These are phyloP conservation scores for Brassica carinata DNA, from an alignment of 345 rosid genomes.

Conservation along the genomic window DNA sequence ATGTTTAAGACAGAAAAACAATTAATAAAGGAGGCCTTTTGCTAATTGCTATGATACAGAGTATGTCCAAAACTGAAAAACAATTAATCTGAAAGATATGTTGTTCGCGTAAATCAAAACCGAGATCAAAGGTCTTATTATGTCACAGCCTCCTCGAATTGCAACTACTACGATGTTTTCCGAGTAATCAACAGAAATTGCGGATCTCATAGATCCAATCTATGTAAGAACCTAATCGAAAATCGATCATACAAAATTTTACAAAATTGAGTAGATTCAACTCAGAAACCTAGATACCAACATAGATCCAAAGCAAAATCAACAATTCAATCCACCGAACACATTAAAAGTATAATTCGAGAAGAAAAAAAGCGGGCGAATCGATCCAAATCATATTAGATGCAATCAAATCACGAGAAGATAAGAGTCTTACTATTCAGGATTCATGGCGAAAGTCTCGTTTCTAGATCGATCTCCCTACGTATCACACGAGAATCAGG, in stretches of 20 bases:
- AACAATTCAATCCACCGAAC: background rate
- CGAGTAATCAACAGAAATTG: background rate
- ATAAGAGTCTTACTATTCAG: slow-evolving; percentile 43
- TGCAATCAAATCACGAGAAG: background rate
- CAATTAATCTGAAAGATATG: background rate
- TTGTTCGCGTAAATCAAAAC: background rate
- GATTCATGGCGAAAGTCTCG: slow-evolving; percentile 34
- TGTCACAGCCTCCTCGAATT: background rate
- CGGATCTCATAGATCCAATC: slow-evolving; percentile 35
- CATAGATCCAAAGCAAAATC: slow-evolving; percentile 12
- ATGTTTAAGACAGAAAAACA: background rate
- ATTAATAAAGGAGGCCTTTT: too few species aligned
- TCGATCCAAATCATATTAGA: slow-evolving; percentile 5
- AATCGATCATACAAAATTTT: background rate
- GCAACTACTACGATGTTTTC: background rate
- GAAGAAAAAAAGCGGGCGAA: background rate
- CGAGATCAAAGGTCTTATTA: background rate
- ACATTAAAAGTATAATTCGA: background rate
- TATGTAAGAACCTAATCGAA: slow-evolving; percentile 20
- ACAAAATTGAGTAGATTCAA: background rate
- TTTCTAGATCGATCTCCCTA: too few species aligned
- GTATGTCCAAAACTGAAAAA: background rate
- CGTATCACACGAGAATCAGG: too few species aligned
- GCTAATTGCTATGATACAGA: too few species aligned
- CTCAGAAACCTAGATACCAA: background rate